Base-by-base conservation (phyloP, 768 basidiomycete genomes). In the Galerina marginata region DNA sequence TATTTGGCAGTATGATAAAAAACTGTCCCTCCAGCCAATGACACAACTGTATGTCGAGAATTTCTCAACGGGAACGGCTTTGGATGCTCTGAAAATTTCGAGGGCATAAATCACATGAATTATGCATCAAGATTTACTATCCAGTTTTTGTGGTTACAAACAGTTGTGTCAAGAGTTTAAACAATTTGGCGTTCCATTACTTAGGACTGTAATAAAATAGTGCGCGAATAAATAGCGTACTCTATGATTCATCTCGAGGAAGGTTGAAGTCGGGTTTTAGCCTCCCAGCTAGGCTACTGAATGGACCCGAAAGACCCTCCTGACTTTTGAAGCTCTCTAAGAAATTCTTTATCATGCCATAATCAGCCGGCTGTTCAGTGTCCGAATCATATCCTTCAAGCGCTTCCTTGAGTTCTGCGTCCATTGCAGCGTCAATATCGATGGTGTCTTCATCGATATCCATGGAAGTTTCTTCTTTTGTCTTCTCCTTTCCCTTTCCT, bases 321-420 rank as follows among this genome's bases (percentile, higher is more conserved):
- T 99, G 97, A 63, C 89, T 89, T 71, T 93, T 94, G 81, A 93
- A 98, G 74, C 95, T 96, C 78, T 97, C 95, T 73, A 99, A 75
- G 74, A 99, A 95, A 73, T 97, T 96, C 76, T 94, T 96, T 79
- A 99, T 96, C 68, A 99, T 77, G 66, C 88, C 88, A 74, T 96
- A 97, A 72, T 99, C 94, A 69, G 86, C 80, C 39, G 80, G 78
- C 10, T 77, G 77, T 2, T 76, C 80, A 44, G 77, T 78, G 29
- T 79, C 84, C 23, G 82, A 86, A n/a, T 86, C 86, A 6, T 80
- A 84, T 12, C 70, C 67, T 68, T 83, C 86, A 48, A 96, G 73
- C 0, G 87, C 79, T 9, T 81, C 83, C 40, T 81, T 82, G 7
- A 97, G 80, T 69, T 99, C 97, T 2, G 88, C 86, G 59, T 96